These are phyloP conservation scores for Cicer arietinum DNA, from an alignment of 306 rosid species.

Conservation along the genomic window DNA sequence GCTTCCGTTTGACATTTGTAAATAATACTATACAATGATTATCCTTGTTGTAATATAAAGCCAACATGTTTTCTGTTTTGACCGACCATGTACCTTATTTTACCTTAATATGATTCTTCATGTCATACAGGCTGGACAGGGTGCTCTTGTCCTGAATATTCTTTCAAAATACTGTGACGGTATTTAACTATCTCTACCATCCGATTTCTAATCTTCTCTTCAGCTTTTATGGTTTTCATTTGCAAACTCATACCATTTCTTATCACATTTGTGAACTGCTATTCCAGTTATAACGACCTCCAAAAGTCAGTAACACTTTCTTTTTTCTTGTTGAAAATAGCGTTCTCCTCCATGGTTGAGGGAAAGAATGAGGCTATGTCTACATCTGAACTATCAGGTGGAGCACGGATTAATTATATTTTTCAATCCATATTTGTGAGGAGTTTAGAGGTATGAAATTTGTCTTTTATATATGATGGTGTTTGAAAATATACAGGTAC, in stretches of 20 bases:
- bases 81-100: slow-evolving; percentile 20
- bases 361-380: slow-evolving; percentile 94
- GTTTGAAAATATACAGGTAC: neutral
- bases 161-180: slow-evolving; percentile 92
- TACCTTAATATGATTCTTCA: slow-evolving; percentile 25
- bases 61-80: slow-evolving; percentile 24
- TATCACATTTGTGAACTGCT: neutral
- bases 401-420: slow-evolving; percentile 93
- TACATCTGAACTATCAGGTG: slow-evolving; percentile 88
- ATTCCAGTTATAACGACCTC: slow-evolving; percentile 32
- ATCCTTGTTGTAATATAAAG: slow-evolving; percentile 40
- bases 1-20: slow-evolving; percentile 14
- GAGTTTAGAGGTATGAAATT: slow-evolving; percentile 76
- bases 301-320: slow-evolving; percentile 26
- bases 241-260: slow-evolving; percentile 20
- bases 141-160: slow-evolving; percentile 89
- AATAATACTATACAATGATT: slow-evolving; percentile 10
- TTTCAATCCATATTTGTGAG: slow-evolving; percentile 89
- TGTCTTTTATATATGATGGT: neutral
- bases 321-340: slow-evolving; percentile 55
- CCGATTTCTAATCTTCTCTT: slow-evolving; percentile 8
- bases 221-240: neutral
- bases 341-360: slow-evolving; percentile 90
- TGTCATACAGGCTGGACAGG: slow-evolving; percentile 83
- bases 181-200: slow-evolving; percentile 45